Percentiles rank a stretch among this genome's conserved stretches.
Evolutionary conservation across 176 grass and related monocot species (phyloP).

Genomic region (Rhynchospora pubera): DNA sequence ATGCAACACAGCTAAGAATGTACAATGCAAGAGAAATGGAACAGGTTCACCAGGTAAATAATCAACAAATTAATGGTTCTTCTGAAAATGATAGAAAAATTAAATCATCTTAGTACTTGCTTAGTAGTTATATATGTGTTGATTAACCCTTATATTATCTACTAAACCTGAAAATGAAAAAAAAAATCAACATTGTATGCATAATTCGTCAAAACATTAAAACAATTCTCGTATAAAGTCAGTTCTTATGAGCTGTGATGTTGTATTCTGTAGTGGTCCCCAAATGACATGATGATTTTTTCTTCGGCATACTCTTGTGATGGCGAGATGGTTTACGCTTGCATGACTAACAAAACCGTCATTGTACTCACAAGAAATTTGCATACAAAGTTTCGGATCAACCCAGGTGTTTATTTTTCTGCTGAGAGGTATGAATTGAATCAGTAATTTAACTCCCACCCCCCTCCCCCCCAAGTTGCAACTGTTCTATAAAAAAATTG

Average conservation of each 20-base stretch:
- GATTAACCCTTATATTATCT: background rate
- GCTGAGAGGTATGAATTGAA: no score
- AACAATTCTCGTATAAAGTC: background rate
- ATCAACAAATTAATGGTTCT: background rate
- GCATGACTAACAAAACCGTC: constrained; percentile 5
- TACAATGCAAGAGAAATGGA: constrained; percentile 29
- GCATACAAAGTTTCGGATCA: constrained; percentile 10
- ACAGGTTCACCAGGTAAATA: constrained; percentile 22
- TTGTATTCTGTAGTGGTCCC: constrained; percentile 11
- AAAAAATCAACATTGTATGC: background rate
- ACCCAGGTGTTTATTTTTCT: background rate
- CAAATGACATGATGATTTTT: constrained; percentile 15
- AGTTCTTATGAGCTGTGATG: background rate
- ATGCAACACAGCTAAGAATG: constrained; percentile 23
- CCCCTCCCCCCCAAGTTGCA: no score
- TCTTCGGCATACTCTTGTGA: constrained; percentile 20
- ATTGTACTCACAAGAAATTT: constrained; percentile 7
- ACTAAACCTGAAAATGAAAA: background rate
- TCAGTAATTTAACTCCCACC: no score
- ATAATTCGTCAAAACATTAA: background rate
- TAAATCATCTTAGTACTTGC: background rate
- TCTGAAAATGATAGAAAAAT: background rate
- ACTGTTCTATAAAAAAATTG: no score
- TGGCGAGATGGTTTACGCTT: constrained; percentile 17
- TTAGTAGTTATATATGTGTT: background rate